Conservation (phyloP, 2,329 filamentous ascomycete genomes). For the Penicillium sp. region DNA sequence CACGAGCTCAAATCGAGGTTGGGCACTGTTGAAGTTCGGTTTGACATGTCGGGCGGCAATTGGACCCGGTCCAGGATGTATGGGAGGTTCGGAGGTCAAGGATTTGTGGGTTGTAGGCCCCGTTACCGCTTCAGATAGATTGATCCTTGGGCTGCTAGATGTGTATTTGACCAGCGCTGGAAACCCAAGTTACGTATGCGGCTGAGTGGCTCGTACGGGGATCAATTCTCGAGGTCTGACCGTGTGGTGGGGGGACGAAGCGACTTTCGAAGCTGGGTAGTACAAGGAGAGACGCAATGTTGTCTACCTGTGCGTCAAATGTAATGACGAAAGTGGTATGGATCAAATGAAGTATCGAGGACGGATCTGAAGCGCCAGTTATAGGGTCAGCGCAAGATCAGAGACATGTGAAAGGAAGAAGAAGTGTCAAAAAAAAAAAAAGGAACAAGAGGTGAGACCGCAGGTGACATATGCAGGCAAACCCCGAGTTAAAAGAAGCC, state of each 20-base stretch:
- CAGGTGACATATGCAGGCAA: constrained; percentile 22
- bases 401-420: constrained; percentile 5
- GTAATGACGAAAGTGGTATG: background rate
- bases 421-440: constrained; percentile 18
- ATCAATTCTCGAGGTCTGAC: constrained; percentile 4
- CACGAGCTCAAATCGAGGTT: constrained; percentile 39
- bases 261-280: background rate
- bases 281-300: background rate
- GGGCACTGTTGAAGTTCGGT: constrained; percentile 35
- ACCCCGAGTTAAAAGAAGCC: constrained; percentile 13
- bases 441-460: constrained; percentile 17
- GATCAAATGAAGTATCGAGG: constrained; percentile 4
- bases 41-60: constrained; percentile 32
- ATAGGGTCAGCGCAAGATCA: constrained; percentile 11
- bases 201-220: constrained; percentile 1
- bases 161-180: background rate
- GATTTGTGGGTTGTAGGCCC: background rate
- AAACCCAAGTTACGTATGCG: constrained; percentile 35
- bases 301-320: background rate
- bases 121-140: background rate
- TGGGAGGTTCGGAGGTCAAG: background rate
- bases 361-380: constrained; percentile 12
- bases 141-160: background rate
- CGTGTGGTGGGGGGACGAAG: background rate
- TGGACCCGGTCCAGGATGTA: background rate